Evolutionary conservation across 352 stramenopile genomes (phyloP), one percentile per base, ranked within the genome.

Genomic region (Phytophthora foliorum): DNA sequence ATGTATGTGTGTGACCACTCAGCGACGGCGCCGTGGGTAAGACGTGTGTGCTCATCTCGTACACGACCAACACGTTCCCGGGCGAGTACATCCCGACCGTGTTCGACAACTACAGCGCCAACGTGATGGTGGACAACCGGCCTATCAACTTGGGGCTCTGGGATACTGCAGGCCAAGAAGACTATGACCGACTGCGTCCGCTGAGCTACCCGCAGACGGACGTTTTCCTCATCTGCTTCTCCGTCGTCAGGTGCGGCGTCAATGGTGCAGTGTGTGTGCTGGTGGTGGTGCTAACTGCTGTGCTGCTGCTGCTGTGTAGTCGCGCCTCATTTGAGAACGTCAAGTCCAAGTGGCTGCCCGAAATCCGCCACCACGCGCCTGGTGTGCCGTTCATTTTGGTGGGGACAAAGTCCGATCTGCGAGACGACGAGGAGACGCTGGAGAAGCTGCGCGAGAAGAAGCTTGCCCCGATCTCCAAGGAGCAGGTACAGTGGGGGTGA

Each of bases 41-140:
- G 77, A 99, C 96, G 46, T 99, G 95, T 62, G 91, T 99, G 51
- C 86, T 99, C 42, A 98, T 98, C 78, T 98, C 92, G 66, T 99
- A 99, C 86, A 98, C 96, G 51, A 98, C 94, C 57, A 98, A 98
- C 80, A 97, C 94, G 49, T 99, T 99, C 75, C 96, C 95, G 9
- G 91, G 92, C 69, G 95, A 98, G 69, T 99, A 99, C 84, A 98
- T 99, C 77, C 96, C 97, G 52, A 99, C 97, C 14, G 92, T 98
- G 21, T 98, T 98, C 76, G 91, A 98, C 75, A 97, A 98, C 81
- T 98, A 97, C 78, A 97, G 87, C 60, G 91, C 92, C 34, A 97
- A 97, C 57, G 90, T 97, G 36, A 97, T 97, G 86, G 93, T 98
- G 53, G 93, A 98, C 68, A 89, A 87, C 69, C 96, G 97, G 67